These are phyloP conservation scores for Metschnikowia reukaufii DNA, from an alignment of 805 yeast species.

Conservation along the genomic window DNA sequence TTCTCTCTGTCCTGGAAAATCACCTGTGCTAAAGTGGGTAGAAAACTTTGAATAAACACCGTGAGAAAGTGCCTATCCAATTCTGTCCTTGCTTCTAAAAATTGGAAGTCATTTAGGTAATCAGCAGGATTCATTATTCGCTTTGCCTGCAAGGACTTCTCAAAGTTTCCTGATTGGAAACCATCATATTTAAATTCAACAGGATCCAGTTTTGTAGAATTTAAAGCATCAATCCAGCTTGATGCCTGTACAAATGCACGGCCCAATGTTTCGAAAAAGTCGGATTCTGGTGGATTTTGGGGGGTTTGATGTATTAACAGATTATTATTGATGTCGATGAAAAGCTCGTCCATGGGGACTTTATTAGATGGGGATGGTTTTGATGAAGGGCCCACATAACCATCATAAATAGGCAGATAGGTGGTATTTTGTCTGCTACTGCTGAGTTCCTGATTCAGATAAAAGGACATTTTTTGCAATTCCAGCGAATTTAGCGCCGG, in stretches of 20 bases:
- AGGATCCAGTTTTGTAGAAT: background rate
- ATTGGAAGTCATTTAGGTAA: background rate
- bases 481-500: background rate
- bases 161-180: too few relatives aligned
- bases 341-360: background rate
- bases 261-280: conserved; percentile 1
- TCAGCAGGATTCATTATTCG: background rate
- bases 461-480: background rate
- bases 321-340: background rate
- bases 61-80: conserved; percentile 12
- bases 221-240: background rate
- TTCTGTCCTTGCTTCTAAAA: background rate
- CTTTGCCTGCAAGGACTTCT: too few relatives aligned
- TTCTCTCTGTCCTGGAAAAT: conserved; percentile 9
- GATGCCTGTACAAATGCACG: background rate
- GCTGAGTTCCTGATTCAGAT: conserved; percentile 2
- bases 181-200: too few relatives aligned
- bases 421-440: background rate
- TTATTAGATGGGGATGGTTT: background rate
- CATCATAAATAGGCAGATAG: background rate
- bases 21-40: conserved; percentile 18
- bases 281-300: background rate
- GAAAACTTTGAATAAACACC: conserved; percentile 13
- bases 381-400: background rate
- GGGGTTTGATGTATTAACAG: background rate